Evolutionary conservation across 345 rosid genomes (phyloP), one percentile per base, ranked within the genome.

Genomic region (Eucalyptus camaldulensis): DNA sequence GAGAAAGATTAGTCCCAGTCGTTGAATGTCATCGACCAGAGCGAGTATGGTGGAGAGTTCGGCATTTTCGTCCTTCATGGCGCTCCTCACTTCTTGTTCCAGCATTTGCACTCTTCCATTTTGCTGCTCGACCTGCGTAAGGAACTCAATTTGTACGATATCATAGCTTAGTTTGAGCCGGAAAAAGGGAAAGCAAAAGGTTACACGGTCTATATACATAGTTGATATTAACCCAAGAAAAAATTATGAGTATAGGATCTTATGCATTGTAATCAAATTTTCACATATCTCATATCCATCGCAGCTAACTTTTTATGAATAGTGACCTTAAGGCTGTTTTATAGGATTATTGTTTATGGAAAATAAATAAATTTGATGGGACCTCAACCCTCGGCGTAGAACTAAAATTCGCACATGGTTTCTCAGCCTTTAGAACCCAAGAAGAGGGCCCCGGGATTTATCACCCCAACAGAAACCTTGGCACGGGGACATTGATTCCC

Each of bases 21-120:
- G 89, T 81, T 93, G 93, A 53, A 94, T 87, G 80, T 91, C 94
- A 86, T 94, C 94, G 47, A 94, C 91, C 87, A 92, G 25, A 89
- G 91, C 89, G 67, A 94, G 92, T 16, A 87, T 31, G 60, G 19
- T n/a, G 87, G 87, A 17, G 33, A 88, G 10, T 19, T 90, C 89
- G 44, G 56, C 89, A 27, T 54, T 81, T 80, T 87, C 90, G 43
- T 69, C 81, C 6, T 86, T 51, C 10, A 93, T 60, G 60, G 76
- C 87, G 45, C 67, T 16, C 47, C 91, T 90, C 86, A 93, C 80
- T 49, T 93, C 91, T 65, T 89, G 88, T 89, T 92, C 93, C 27
- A 93, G 89, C 88, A 80, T 72, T 81, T 27, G 19, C 16, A 86
- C 91, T 87, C 89, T 87, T 31, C 49, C 40, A 13, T 49, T 25